Evolutionary conservation across 495 filamentous ascomycete species (phyloP), one percentile per base, ranked within the genome.

Genomic region (Podospora pseudopauciseta): DNA sequence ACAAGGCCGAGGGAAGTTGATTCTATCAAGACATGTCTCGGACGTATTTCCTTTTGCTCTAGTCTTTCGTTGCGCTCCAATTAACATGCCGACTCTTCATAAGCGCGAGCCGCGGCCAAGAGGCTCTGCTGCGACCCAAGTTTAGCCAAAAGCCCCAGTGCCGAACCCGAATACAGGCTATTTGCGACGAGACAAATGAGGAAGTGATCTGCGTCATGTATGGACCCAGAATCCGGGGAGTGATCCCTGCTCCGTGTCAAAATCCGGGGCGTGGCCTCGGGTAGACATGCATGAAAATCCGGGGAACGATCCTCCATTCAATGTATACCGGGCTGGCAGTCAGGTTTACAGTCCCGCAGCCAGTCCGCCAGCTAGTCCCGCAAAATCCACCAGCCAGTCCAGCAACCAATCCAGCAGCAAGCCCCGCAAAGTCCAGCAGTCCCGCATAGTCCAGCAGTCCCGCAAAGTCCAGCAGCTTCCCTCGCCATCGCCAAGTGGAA

Each of bases 301-400:
- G 67, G 67, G 67, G 63, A 65, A 68, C 15, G 34, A 60, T 56
- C 54, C 34, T 65, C 60, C 61, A 68, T 30, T 26, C 11, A 1
- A 16, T 7, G 58, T 7, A 20, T 11, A 27, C 6, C 18, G 20
- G 3, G 23, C 23, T 23, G 23, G 1, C 23, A 56, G 13, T 39
- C 64, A 60, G 1, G 54, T 32, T 23, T 23, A 23, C 23, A 23
- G 23, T 23, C 23, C 23, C 23, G 23, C 23, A 23, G 23, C 23
- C 23, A 23, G 1, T 23, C 23, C 1, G 23, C 23, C 1, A 23
- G 23, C 1, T 23, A 23, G 23, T 1, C 23, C 23, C 23, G 23
- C 23, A 23, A 23, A 23, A 23, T 23, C 23, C 23, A 23, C 23
- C 23, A 23, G 23, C 1, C 23, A 23, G 23, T 23, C 23, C 23